These are phyloP conservation scores for Acephala macrosclerotiorum DNA, from an alignment of 2,329 filamentous ascomycete species.

Conservation along the genomic window DNA sequence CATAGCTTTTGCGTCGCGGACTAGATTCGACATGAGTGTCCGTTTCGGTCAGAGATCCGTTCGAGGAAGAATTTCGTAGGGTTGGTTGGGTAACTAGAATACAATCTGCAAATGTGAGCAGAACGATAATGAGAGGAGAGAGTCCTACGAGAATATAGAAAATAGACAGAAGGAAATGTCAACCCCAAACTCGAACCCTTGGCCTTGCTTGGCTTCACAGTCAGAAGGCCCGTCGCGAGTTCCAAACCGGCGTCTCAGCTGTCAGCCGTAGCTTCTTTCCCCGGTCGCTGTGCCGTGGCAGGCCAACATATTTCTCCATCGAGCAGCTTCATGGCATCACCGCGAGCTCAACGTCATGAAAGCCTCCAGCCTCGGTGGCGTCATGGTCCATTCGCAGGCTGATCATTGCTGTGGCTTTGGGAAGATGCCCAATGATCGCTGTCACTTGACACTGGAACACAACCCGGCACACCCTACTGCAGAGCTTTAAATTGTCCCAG, in stretches of 20 bases:
- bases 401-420: conserved; percentile 3
- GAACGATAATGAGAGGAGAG: not conserved
- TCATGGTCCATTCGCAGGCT: not conserved
- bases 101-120: not conserved
- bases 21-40: conserved; percentile 26
- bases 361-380: not conserved
- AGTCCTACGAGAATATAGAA: not conserved
- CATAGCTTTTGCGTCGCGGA: conserved; percentile 22
- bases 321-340: not conserved
- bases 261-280: not conserved
- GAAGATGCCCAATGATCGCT: conserved; percentile 6
- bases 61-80: not conserved
- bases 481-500: not conserved
- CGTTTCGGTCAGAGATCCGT: not conserved
- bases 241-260: not conserved
- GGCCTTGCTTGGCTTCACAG: conserved; percentile 1
- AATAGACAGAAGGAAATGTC: not conserved
- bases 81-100: not conserved
- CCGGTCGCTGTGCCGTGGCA: not conserved
- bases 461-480: not conserved
- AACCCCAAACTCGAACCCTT: not conserved
- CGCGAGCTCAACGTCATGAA: not conserved
- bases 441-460: not conserved
- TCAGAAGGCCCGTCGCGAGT: not conserved
- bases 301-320: not conserved